A percentile compares a stretch with the other conserved stretches of the same genome.
These are phyloP conservation scores for Aspergillus quadricinctus DNA, from an alignment of 2,329 filamentous ascomycete species.

Conservation along the genomic window DNA sequence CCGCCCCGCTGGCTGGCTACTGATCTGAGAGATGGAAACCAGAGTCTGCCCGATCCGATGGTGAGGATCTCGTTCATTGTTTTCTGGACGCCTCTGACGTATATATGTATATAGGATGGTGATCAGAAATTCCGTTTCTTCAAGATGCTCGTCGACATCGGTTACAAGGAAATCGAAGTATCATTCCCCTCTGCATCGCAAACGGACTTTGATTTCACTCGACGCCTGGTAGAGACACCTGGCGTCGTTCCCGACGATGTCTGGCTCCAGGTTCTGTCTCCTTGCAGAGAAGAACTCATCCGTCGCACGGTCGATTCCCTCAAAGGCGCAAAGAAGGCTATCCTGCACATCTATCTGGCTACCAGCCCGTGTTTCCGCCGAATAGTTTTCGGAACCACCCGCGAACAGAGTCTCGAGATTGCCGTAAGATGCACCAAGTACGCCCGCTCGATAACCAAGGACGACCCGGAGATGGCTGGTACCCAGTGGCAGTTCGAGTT, in stretches of 20 bases:
- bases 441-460: constrained; percentile 85
- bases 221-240: constrained; percentile 78
- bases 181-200: constrained; percentile 93
- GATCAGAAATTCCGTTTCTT: constrained; percentile 96
- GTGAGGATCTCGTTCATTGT: constrained; percentile 43
- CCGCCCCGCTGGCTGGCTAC: constrained; percentile 88
- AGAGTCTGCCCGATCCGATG: constrained; percentile 91
- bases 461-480: constrained; percentile 53
- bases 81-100: background rate
- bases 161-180: constrained; percentile 97
- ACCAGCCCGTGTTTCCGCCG: constrained; percentile 93
- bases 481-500: constrained; percentile 54
- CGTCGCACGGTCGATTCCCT: constrained; percentile 82
- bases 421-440: constrained; percentile 83
- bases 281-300: constrained; percentile 89
- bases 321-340: constrained; percentile 84
- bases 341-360: constrained; percentile 92
- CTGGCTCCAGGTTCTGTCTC: constrained; percentile 85
- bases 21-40: constrained; percentile 87
- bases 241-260: constrained; percentile 83
- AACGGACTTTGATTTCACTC: constrained; percentile 93
- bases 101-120: constrained; percentile 59
- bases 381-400: constrained; percentile 82
- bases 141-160: constrained; percentile 84
- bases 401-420: constrained; percentile 74